phyloP scores from a whole-genome alignment of 306 rosid species.

The Castanopsis chinensis region DNA sequence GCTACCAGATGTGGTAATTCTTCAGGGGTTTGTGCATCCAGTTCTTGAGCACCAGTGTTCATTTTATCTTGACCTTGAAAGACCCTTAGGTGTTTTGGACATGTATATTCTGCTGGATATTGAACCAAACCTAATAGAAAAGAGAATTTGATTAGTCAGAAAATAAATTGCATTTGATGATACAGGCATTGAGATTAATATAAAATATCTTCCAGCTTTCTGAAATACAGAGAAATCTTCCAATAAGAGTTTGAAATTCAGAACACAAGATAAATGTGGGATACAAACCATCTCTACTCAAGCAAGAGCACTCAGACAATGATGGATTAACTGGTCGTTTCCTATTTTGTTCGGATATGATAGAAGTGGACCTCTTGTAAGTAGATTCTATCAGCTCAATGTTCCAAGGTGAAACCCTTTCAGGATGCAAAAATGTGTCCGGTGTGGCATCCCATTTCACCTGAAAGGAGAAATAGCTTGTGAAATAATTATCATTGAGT shows the following conservation, averaged over 20 bases:
- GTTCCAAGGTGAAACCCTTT: slow-evolving; percentile 74
- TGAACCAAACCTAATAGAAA: slow-evolving; percentile 19
- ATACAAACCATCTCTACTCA: slow-evolving; percentile 40
- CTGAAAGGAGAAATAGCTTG: slow-evolving; percentile 27
- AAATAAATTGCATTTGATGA: neutral
- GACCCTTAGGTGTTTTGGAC: slow-evolving; percentile 35
- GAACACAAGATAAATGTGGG: slow-evolving; percentile 10
- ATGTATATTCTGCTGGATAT: slow-evolving; percentile 18
- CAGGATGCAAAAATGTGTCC: slow-evolving; percentile 27
- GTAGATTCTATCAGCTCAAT: slow-evolving; percentile 36
- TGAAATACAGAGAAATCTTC: neutral
- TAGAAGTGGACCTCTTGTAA: slow-evolving; percentile 4
- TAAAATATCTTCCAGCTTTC: slow-evolving; percentile 3
- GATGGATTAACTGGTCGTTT: slow-evolving; percentile 14
- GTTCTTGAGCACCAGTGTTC: slow-evolving; percentile 16
- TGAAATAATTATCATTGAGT: slow-evolving; percentile 1
- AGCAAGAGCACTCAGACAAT: slow-evolving; percentile 21
- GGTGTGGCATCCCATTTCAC: slow-evolving; percentile 57
- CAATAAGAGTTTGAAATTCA: slow-evolving; percentile 4
- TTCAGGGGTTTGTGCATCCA: slow-evolving; percentile 17
- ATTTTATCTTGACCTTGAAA: slow-evolving; percentile 64
- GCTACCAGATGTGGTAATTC: slow-evolving; percentile 2
- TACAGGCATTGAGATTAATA: slow-evolving; percentile 8
- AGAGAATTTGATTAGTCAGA: slow-evolving; percentile 14
- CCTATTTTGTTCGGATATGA: slow-evolving; percentile 32